These are phyloP conservation scores for Boletus reticuloceps DNA, from an alignment of 768 basidiomycete genomes.

Conservation along the genomic window DNA sequence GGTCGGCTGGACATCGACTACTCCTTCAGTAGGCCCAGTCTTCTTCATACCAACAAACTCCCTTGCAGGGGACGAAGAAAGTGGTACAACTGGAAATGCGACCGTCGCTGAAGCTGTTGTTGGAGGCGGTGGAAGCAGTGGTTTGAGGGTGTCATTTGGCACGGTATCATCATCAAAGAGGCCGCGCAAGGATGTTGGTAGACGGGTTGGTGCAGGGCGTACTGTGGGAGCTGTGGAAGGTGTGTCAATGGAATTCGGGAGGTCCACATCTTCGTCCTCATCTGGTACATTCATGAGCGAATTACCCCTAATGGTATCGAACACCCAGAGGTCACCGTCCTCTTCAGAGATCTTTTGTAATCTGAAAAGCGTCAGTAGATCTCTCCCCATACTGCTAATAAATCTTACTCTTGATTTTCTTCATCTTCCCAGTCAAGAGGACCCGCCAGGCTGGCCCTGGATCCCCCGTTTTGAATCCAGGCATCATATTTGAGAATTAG, in stretches of 20 bases:
- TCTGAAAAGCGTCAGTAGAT: conserved; percentile 10
- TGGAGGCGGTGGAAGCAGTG: conserved; percentile 32
- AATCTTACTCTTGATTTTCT: conserved; percentile 51
- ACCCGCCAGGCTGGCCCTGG: conserved; percentile 73
- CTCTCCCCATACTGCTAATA: background rate
- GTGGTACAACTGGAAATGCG: conserved; percentile 23
- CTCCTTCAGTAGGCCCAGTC: conserved; percentile 27
- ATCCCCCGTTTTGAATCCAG: conserved; percentile 65
- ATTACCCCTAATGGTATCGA: conserved; percentile 63
- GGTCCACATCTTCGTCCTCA: conserved; percentile 24
- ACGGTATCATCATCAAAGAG: conserved; percentile 68
- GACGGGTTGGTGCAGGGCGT: conserved; percentile 46
- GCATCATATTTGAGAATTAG: conserved; percentile 75
- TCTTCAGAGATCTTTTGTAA: conserved; percentile 21
- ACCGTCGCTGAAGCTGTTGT: conserved; percentile 26
- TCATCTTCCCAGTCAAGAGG: conserved; percentile 72
- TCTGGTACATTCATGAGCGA: conserved; percentile 25
- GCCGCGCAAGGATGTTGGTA: conserved; percentile 76
- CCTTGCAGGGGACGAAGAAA: conserved; percentile 36
- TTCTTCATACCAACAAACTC: conserved; percentile 35
- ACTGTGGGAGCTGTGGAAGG: conserved; percentile 42
- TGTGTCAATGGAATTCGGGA: conserved; percentile 13
- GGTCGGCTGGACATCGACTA: conserved; percentile 41
- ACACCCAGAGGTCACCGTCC: conserved; percentile 63
- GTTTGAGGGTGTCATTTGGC: conserved; percentile 42